Conservation (phyloP, 345 rosid species). For the Mangifera indica region DNA sequence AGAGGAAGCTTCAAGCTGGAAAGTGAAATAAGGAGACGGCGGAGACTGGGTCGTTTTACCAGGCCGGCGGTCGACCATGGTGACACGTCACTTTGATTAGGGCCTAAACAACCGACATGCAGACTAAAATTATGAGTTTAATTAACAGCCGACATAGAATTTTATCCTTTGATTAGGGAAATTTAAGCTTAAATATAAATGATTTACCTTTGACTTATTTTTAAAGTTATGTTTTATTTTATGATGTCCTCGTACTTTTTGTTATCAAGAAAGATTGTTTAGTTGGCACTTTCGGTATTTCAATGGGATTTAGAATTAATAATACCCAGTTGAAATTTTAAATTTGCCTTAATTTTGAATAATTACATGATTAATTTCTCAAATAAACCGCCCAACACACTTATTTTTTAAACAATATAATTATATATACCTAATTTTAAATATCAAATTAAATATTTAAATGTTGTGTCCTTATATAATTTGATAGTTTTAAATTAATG, state of each 20-base stretch:
- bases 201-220: not conserved
- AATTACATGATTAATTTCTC: not conserved
- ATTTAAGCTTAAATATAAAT: not conserved
- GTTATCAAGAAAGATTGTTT: not conserved
- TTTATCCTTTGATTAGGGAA: not conserved
- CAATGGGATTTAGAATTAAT: not conserved
- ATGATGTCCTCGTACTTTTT: conserved; percentile 8
- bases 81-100: conserved; percentile 12
- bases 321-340: not conserved
- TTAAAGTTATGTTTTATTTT: not conserved
- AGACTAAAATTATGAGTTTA: conserved; percentile 1
- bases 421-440: no score
- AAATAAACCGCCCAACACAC: not conserved
- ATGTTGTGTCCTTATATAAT: no score
- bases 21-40: not conserved
- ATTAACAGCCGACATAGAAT: not conserved
- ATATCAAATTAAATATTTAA: no score
- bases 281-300: not conserved
- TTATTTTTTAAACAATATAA: no score
- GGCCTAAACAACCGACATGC: conserved; percentile 6
- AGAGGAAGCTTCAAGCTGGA: not conserved
- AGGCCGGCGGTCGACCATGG: conserved; percentile 17
- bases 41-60: conserved; percentile 2
- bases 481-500: no score
- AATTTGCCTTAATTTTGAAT: not conserved